Evolutionary conservation across 768 basidiomycete species (phyloP), one percentile per base, ranked within the genome.

Genomic region (Tylopilus sp.): DNA sequence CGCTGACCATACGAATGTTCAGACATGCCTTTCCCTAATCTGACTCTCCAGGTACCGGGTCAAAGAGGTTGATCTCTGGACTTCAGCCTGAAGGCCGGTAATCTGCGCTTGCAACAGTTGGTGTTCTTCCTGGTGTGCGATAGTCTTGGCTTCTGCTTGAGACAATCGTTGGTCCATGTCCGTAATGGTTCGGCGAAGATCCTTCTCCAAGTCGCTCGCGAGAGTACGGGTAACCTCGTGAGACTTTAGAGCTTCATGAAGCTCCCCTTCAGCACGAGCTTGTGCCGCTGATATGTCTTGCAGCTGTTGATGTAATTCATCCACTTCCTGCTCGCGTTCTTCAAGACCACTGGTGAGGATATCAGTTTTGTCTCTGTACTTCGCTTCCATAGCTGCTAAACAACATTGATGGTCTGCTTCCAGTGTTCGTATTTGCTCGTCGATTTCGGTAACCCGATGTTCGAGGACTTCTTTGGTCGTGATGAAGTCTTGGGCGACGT

Each of bases 1-100:
- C 38, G 40, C 56, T 6, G 28, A 43, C 13, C 14, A 26, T 3
- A 17, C 9, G 28, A 19, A n/a, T 25, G 10, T 36, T 26, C 21
- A 17, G 51, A 60, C 78, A 28, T 55, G 84, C 89, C 78, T 78
- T 50, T 88, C 85, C 62, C 79, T 79, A 36, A 79, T 64, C 63
- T 87, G 82, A 59, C 75, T 77, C 67, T 91, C 86, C 47, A 86
- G 63, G 67, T 79, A 82, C 52, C 84, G 79, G 34, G 73, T 74
- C 51, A 86, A 68, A 7, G 88, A 87, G 42, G 79, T 71, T 10
- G 75, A 76, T 33, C 83, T 80, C 66, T 89, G 86, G 13, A 81
- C 66, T 61, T 89, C 85, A 3, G 87, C 84, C 54, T 81, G 80
- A 25, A 88, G 70, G 14, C 71, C 69, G 0, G 85, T 87, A 42